phyloP scores from a whole-genome alignment of 192 early-diverging fungal species.

The Spinellus fusiger region DNA sequence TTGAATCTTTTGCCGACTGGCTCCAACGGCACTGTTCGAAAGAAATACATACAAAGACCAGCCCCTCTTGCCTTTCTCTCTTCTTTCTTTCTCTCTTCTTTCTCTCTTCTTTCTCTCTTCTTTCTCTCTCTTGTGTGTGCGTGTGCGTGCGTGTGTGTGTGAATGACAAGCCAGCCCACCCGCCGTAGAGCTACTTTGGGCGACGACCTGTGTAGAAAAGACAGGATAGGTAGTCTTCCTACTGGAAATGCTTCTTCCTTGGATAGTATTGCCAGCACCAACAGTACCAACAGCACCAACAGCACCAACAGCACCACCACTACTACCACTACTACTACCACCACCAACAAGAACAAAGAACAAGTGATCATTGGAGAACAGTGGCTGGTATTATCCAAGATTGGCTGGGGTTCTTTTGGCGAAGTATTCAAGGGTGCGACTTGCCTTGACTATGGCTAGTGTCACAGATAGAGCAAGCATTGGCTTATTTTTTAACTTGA shows the following conservation, averaged over 20 bases:
- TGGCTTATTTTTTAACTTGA: neutral
- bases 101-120: neutral
- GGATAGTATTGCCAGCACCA: neutral
- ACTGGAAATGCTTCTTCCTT: neutral
- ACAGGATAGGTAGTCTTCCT: neutral
- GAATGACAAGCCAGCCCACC: neutral
- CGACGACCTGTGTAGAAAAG: neutral
- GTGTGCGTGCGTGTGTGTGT: too few species aligned
- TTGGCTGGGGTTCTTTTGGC: conserved; percentile 54
- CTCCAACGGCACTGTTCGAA: neutral
- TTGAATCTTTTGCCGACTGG: neutral
- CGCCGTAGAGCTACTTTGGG: neutral
- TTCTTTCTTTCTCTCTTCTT: neutral
- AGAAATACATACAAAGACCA: neutral
- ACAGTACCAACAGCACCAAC: neutral
- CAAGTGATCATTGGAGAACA: conserved; percentile 43
- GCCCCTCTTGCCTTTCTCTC: neutral
- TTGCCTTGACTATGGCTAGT: neutral
- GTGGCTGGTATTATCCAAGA: conserved; percentile 46
- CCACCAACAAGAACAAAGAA: neutral
- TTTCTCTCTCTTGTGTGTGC: too few species aligned
- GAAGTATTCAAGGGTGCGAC: conserved; percentile 50
- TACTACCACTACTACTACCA: too few species aligned
- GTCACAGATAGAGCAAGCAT: neutral
- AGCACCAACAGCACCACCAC: neutral